These are phyloP conservation scores for Talaromyces albobiverticillius DNA, from an alignment of 2,329 filamentous ascomycete species.

Conservation along the genomic window DNA sequence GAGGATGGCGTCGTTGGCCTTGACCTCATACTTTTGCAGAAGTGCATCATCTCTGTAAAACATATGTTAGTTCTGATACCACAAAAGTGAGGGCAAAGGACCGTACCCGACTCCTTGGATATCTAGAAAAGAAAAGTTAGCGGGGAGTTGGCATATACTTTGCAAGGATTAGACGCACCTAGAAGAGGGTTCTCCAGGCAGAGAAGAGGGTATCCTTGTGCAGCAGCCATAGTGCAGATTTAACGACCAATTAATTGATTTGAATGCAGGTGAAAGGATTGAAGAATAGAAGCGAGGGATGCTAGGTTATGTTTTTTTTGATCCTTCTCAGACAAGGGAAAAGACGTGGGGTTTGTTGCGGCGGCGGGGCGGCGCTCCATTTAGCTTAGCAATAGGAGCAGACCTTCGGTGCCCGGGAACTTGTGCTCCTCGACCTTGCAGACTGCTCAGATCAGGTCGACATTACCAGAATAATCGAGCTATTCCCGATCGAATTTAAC, in stretches of 20 bases:
- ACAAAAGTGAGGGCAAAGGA: conserved; percentile 11
- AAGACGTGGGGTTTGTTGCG: conserved; percentile 10
- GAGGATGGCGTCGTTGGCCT: conserved; percentile 96
- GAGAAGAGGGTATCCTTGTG: conserved; percentile 81
- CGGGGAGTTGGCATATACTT: neutral
- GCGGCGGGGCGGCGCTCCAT: neutral
- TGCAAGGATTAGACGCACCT: conserved; percentile 53
- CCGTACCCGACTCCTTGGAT: conserved; percentile 76
- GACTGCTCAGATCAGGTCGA: neutral
- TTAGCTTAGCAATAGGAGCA: conserved; percentile 5
- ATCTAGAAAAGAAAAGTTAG: conserved; percentile 52
- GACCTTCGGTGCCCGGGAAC: conserved; percentile 14
- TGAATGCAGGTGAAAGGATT: neutral
- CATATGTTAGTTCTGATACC: conserved; percentile 20
- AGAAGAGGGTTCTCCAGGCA: conserved; percentile 97
- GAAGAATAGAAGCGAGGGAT: too few relatives aligned
- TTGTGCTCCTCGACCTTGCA: neutral
- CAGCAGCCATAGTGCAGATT: conserved; percentile 62
- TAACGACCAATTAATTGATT: neutral
- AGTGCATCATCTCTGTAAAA: conserved; percentile 69
- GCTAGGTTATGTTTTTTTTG: too few relatives aligned
- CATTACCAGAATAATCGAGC: neutral
- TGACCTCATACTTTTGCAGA: conserved; percentile 87
- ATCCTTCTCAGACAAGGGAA: neutral
- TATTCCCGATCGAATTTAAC: neutral